phyloP scores from a whole-genome alignment of 1,139 yeast species.

The Suhomyces bribrorum region DNA sequence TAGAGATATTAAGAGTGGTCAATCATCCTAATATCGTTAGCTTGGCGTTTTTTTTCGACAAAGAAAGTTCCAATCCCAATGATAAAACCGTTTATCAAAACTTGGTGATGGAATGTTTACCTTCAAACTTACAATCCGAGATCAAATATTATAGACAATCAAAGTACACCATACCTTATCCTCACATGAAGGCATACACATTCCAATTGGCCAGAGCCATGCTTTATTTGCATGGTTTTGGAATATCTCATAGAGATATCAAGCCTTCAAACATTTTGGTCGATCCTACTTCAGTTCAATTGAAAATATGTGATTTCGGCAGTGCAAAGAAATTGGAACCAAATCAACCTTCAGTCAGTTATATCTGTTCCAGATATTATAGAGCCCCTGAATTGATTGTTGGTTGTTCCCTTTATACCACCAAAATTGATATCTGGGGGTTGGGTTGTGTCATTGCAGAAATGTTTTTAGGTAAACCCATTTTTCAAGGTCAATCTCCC shows the following conservation, averaged over 20 bases:
- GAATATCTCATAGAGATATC: slow-evolving; percentile 79
- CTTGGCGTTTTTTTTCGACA: slow-evolving; percentile 66
- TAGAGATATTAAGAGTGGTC: slow-evolving; percentile 71
- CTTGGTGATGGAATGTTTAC: slow-evolving; percentile 81
- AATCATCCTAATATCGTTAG: slow-evolving; percentile 77
- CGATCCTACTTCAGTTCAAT: slow-evolving; percentile 63
- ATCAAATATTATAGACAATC: slow-evolving; percentile 67
- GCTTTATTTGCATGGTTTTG: slow-evolving; percentile 78
- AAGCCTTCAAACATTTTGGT: slow-evolving; percentile 79
- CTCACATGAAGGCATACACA: slow-evolving; percentile 76
- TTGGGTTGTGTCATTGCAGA: slow-evolving; percentile 84
- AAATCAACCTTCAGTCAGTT: slow-evolving; percentile 72
- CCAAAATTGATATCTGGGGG: slow-evolving; percentile 85
- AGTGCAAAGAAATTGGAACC: slow-evolving; percentile 76
- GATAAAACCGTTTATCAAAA: slow-evolving; percentile 72
- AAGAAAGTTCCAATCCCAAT: slow-evolving; percentile 50
- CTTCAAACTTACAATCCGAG: slow-evolving; percentile 75
- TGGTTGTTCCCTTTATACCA: slow-evolving; percentile 73
- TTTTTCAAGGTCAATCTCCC: slow-evolving; percentile 79
- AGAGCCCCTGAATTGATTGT: slow-evolving; percentile 82
- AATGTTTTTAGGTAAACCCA: slow-evolving; percentile 78
- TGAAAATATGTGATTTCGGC: slow-evolving; percentile 82
- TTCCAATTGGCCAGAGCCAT: slow-evolving; percentile 80
- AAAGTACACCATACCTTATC: slow-evolving; percentile 65
- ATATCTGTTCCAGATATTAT: slow-evolving; percentile 78